Base-by-base conservation (phyloP, 441 rosid species). In the Omphalea diandra region DNA sequence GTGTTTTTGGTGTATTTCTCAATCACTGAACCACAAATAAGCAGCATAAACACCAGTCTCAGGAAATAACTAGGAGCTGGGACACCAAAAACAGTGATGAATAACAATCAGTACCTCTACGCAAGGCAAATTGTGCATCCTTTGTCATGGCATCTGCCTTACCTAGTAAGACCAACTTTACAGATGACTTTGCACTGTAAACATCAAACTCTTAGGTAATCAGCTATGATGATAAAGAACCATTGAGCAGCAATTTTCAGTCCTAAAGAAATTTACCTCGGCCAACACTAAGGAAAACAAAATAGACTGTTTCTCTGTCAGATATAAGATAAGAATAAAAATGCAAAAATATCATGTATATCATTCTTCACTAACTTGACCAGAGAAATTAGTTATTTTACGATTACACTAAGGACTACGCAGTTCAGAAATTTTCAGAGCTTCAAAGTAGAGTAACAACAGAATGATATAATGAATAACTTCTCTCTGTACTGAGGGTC, bases 91-190 rank as follows among this genome's bases (percentile, higher is more conserved):
- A 71, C 32, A 4, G 53, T 9, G 58, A 59, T 18, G 9, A 70
- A 17, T 41, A 55, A 49, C 14, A 43, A 56, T 50, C 68, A 70
- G 40, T 74, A 90, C 99, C 96, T 89, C 99, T 89, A 73, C 97
- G 98, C 84, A 93, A 73, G 40, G 99, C 99, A 85, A 95, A 95
- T 79, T 95, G 98, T 38, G 99, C 98, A 81, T 95, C 98, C 82
- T 95, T 95, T 41, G 99, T 93, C 99, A 95, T 93, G 62, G 99
- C 99, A 87, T 95, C 98, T 67, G 97, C 90, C 81, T 93, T 97
- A 72, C 93, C 98, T 12, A 95, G 94, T 70, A 95, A 81, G 63
- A 93, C 91, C 90, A 95, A 75, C 87, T 95, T 95, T 52, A 93
- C 92, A 24, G 88, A 76, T 63, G 87, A 67, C 85, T 86, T 90